Evolutionary conservation across 1,284 basidiomycete genomes (phyloP), one percentile per base, ranked within the genome.

Genomic region (Porogramme epimiltina): DNA sequence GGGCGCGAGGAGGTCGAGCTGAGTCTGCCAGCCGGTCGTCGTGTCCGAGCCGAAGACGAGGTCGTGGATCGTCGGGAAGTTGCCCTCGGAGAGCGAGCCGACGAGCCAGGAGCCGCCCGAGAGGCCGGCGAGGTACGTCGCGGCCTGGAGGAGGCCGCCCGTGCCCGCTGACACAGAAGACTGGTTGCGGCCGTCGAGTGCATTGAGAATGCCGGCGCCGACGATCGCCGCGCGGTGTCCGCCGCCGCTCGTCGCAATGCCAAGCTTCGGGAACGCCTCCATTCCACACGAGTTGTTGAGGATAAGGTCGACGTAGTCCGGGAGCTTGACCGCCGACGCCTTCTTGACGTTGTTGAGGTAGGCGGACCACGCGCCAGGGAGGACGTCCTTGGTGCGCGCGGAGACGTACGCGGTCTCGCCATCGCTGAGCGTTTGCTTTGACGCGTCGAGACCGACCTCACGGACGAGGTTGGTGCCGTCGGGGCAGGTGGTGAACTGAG

Each of bases 61-160:
- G 10, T 65, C 56, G 1, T 56, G 61, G 16, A 67, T 45, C 19
- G 46, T 55, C 11, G 65, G 66, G 43, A 67, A 66, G 52, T 66
- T 49, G 9, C 64, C 64, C 52, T 68, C 64, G 2, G 55, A 47
- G 39, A 66, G 57, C 10, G 66, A 68, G 1, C 47, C 45, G 33
- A 67, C 59, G 23, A 68, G 62, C 64, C 63, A 68, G 10, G 63
- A 57, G 13, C 66, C 66, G 23, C 81, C 81, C 0, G 74, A 78
- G 3, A 79, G 64, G 3, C 73, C 77, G 0, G 74, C 38, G 20
- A 78, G 47, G 61, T 79, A 80, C 1, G 70, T 69, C 2, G 74
- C 65, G 2, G 71, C 59, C 56, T 83, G 80, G n/a, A 83, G 68
- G 8, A 82, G 59, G 0, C 81, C 82, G 0, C 78, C 82, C 0